These are phyloP conservation scores for Rhododendron molle DNA, from an alignment of 148 eudicot genomes.

Conservation along the genomic window DNA sequence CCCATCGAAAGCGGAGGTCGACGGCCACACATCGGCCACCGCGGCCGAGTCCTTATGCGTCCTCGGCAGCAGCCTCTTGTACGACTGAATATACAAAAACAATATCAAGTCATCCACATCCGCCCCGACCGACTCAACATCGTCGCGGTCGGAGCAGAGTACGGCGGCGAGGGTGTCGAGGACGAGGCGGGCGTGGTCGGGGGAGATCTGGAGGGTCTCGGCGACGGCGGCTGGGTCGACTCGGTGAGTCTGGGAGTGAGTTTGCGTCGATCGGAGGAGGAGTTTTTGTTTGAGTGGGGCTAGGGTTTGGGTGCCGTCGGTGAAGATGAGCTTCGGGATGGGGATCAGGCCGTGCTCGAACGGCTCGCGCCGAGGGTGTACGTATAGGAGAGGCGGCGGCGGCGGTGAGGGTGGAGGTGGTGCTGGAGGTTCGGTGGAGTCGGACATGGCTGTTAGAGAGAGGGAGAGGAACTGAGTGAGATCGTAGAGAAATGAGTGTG, in stretches of 20 bases:
- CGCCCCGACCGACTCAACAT: slow-evolving; percentile 38
- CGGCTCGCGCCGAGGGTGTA: slow-evolving; percentile 74
- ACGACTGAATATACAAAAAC: slow-evolving; percentile 74
- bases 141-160: slow-evolving; percentile 53
- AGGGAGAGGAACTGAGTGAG: not conserved
- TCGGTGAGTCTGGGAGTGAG: slow-evolving; percentile 31
- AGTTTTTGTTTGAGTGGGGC: slow-evolving; percentile 51
- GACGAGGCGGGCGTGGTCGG: slow-evolving; percentile 59
- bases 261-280: slow-evolving; percentile 21
- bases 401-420: slow-evolving; percentile 16
- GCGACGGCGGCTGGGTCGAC: slow-evolving; percentile 42
- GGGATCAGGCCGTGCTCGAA: slow-evolving; percentile 96
- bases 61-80: slow-evolving; percentile 80
- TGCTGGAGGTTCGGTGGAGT: slow-evolving; percentile 12
- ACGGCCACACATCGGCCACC: slow-evolving; percentile 95
- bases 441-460: slow-evolving; percentile 10
- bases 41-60: slow-evolving; percentile 86
- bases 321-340: slow-evolving; percentile 81
- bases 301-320: slow-evolving; percentile 64
- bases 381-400: not conserved
- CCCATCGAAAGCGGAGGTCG: slow-evolving; percentile 90
- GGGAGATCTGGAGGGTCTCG: slow-evolving; percentile 53
- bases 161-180: slow-evolving; percentile 62
- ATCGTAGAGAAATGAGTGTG: not conserved
- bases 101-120: slow-evolving; percentile 71